These are phyloP conservation scores for Protoeuglena noctilucae DNA, from an alignment of 139 green algal genomes.

Conservation along the genomic window DNA sequence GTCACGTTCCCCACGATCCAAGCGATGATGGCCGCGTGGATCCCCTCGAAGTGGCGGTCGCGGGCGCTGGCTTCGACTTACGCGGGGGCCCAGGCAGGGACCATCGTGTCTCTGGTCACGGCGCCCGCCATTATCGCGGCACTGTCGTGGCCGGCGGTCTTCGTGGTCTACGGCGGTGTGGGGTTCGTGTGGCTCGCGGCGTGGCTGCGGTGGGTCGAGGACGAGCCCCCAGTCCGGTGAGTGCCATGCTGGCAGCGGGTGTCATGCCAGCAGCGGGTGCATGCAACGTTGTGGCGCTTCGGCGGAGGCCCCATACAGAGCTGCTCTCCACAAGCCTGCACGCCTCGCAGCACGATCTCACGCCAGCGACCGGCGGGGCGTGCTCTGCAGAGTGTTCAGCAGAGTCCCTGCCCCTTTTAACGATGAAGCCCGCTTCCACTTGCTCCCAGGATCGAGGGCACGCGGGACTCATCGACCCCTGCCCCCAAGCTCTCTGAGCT, in stretches of 20 bases:
- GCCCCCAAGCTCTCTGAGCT: conserved; percentile 20
- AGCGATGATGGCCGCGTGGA: conserved; percentile 27
- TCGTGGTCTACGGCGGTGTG: conserved; percentile 39
- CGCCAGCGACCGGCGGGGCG: no score
- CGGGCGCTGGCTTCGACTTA: conserved; percentile 36
- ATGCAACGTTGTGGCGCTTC: conserved; percentile 8
- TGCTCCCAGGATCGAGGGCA: no score
- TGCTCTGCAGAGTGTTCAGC: no score
- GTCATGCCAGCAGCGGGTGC: not conserved
- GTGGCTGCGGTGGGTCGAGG: conserved; percentile 24
- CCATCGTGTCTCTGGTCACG: conserved; percentile 33
- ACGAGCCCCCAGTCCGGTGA: no score
- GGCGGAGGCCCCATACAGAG: not conserved
- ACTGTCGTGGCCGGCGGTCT: conserved; percentile 34
- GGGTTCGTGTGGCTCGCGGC: conserved; percentile 40
- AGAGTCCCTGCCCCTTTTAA: no score
- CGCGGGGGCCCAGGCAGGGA: conserved; percentile 32
- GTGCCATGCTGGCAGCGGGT: no score
- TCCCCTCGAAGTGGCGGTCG: conserved; percentile 23
- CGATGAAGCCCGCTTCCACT: no score
- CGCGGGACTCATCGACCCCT: no score
- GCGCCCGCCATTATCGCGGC: conserved; percentile 35
- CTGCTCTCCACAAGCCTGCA: no score
- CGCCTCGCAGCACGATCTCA: no score
- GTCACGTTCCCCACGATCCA: conserved; percentile 63